These are phyloP conservation scores for Helianthus annuus DNA, from an alignment of 129 eudicot species.

Conservation along the genomic window DNA sequence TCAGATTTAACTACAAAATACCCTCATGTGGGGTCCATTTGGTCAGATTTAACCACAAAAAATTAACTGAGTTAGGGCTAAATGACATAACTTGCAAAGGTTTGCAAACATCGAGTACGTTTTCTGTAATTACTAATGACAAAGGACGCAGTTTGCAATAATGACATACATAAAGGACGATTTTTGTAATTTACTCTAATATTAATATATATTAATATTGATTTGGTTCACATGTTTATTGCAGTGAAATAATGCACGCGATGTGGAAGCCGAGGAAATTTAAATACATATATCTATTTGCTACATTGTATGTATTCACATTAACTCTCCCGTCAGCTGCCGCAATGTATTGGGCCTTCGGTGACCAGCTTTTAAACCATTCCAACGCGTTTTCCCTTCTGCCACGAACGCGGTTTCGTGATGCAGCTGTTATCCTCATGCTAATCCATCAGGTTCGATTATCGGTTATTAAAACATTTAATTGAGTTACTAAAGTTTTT, in stretches of 20 bases:
- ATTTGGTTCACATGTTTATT: not conserved
- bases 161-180: too few species aligned
- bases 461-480: not conserved
- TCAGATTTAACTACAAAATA: too few species aligned
- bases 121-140: too few species aligned
- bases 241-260: constrained; percentile 75
- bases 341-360: constrained; percentile 81
- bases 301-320: constrained; percentile 71
- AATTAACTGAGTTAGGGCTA: too few species aligned
- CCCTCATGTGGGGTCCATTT: too few species aligned
- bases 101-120: too few species aligned
- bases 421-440: constrained; percentile 72
- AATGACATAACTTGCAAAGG: too few species aligned
- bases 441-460: constrained; percentile 67
- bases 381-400: constrained; percentile 73
- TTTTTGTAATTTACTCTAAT: too few species aligned
- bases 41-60: too few species aligned
- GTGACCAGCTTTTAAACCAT: constrained; percentile 67
- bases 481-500: not conserved
- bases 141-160: too few species aligned
- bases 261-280: constrained; percentile 79
- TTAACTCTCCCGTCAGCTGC: constrained; percentile 70
- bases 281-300: constrained; percentile 64
- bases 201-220: not conserved
- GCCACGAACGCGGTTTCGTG: constrained; percentile 54